Base-by-base conservation (phyloP, 2,329 filamentous ascomycete genomes). In the Fusarium napiforme region DNA sequence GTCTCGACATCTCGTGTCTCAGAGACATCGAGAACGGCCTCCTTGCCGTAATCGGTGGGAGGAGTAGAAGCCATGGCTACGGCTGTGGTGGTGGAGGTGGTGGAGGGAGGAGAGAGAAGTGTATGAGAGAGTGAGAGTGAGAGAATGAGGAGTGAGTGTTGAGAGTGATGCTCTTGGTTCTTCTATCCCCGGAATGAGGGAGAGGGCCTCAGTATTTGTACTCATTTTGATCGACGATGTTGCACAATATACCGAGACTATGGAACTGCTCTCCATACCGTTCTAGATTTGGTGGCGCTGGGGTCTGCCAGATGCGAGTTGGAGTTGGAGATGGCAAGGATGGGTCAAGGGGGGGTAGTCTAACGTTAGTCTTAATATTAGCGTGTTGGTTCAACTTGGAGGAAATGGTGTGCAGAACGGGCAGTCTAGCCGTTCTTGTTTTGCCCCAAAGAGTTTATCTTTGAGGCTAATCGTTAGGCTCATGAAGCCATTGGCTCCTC, bases 111-210 rank as follows among this genome's bases (percentile, higher is more conserved):
- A 36, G 50, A 43, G 60, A 30, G 49, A 46, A 60, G 21, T 61
- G 63, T 61, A 40, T 67, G 39, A 34, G 49, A 34, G 40, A 26
- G 46, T 55, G 39, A 46, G 42, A 47, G 36, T 42, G 43, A 34
- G 52, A 50, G 55, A 18, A 28, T 19, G 26, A n/a, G 39, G 39
- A 39, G 43, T 42, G 43, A 34, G 26, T 32, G 40, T 37, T 70
- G 71, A 74, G 68, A 74, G 72, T 62, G 69, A 65, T 61, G 68
- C 71, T 72, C 71, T 69, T 74, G 68, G 40, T 74, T 72, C 64
- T 70, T 72, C 56, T 43, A 58, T 65, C 26, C 19, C 53, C 42
- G 18, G 37, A 42, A 60, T 23, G 60, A 40, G 69, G 69, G 61
- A 60, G 53, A 49, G 23, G 36, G 8, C 43, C 49, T 50, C 15